Base-by-base conservation (phyloP, 495 filamentous ascomycete genomes). In the Penicillium flavigenum region DNA sequence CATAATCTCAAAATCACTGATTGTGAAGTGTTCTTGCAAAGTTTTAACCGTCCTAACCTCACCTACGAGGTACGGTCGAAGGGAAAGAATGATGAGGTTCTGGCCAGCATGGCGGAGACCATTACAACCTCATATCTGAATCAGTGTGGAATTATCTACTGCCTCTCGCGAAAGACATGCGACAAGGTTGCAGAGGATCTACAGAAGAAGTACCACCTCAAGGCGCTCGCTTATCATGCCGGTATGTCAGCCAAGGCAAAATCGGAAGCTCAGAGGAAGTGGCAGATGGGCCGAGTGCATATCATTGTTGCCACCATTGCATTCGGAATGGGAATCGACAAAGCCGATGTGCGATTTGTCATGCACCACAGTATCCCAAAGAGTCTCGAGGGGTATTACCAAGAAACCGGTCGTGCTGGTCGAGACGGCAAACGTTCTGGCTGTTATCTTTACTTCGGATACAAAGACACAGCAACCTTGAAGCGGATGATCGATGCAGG, bases 261-360 rank as follows among this genome's bases (percentile, higher is more conserved):
- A 69, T 70, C 74, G 1, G 52, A 79, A 6, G 79, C 92, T 6
- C 95, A 97, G 66, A 81, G 80, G 54, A 63, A 84, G 4, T 99
- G 94, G 94, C 95, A 98, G 67, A 67, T 70, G 22, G 89, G 91
- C 3, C 73, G 75, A 57, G 81, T 83, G 59, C 86, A 96, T 57
- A 90, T 99, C 34, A 93, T 99, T 24, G 94, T 99, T 27, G 95
- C 94, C n/a, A 99, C 94, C 0, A 97, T 98, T 70, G 94, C 94
- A 27, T 98, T 98, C 68, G 94, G 94, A 10, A 98, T 98, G 94
- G 94, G 94, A 16, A 98, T 98, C 53, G 94, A 98, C 73, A 98
- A 98, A 70, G 81, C 91, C 0, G 87, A 98, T 69, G 93, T 98
- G 38, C 88, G 94, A 12, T 97, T 92, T 62, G 92, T 98, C 41